A percentile compares a stretch with the other conserved stretches of the same genome.
Conservation (phyloP, 345 rosid species). For the Brassica rapa region DNA sequence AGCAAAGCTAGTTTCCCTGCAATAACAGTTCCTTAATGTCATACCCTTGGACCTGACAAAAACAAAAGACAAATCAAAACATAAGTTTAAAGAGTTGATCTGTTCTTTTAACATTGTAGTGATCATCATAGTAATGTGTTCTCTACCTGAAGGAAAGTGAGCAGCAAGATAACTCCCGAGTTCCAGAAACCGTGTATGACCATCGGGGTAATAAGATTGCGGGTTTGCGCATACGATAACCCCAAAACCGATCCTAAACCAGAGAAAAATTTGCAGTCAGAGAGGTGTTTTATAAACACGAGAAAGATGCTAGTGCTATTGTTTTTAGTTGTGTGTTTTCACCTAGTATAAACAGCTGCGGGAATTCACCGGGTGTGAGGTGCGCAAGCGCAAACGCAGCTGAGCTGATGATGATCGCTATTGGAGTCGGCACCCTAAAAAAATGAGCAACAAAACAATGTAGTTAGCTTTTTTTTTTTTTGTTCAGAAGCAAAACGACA, state of each 20-base stretch:
- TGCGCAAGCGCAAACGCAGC: constrained; percentile 94
- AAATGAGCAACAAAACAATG: background rate
- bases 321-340: constrained; percentile 19
- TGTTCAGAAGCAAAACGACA: background rate
- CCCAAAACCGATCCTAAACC: constrained; percentile 69
- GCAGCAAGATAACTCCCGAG: constrained; percentile 78
- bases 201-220: constrained; percentile 80
- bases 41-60: constrained; percentile 74
- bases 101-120: background rate
- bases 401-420: constrained; percentile 76
- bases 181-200: constrained; percentile 87
- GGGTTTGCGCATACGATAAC: constrained; percentile 84
- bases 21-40: constrained; percentile 72
- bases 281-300: constrained; percentile 4
- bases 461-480: constrained; percentile 3
- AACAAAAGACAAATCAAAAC: background rate
- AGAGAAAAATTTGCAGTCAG: background rate
- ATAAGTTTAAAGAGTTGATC: background rate
- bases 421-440: constrained; percentile 88
- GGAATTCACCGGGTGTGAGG: constrained; percentile 89
- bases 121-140: background rate
- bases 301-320: background rate
- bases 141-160: constrained; percentile 84
- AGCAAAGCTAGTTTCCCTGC: constrained; percentile 48
- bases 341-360: constrained; percentile 86